Evolutionary conservation across 2,329 filamentous ascomycete species (phyloP).

Genomic region (Alternaria gaisen): DNA sequence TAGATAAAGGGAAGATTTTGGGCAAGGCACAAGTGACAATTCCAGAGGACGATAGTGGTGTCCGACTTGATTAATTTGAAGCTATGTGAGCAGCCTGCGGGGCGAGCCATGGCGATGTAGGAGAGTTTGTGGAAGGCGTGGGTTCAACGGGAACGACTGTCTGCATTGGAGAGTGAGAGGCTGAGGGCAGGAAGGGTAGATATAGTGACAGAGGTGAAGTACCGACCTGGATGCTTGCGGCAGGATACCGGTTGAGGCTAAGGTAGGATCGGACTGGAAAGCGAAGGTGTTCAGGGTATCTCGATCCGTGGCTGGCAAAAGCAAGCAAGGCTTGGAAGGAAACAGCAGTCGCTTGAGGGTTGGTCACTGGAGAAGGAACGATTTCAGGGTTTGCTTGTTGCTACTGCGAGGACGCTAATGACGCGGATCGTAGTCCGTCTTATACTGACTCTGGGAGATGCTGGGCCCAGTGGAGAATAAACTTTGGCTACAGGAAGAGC

Average conservation of each 20-base stretch:
- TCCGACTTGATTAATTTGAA: constrained; percentile 63
- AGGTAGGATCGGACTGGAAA: constrained; percentile 37
- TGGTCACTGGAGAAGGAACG: constrained; percentile 26
- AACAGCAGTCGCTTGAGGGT: constrained; percentile 27
- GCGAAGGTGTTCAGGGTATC: constrained; percentile 35
- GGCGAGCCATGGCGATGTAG: constrained; percentile 55
- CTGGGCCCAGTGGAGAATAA: constrained; percentile 33
- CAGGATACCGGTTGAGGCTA: constrained; percentile 34
- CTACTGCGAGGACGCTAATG: constrained; percentile 36
- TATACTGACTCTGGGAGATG: constrained; percentile 41
- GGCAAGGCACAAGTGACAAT: constrained; percentile 62
- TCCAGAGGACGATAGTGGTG: constrained; percentile 61
- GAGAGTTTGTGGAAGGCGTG: constrained; percentile 12
- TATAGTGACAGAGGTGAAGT: constrained; percentile 33
- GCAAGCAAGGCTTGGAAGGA: constrained; percentile 39
- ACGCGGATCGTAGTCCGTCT: constrained; percentile 45
- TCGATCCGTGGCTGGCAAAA: constrained; percentile 49
- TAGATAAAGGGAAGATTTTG: constrained; percentile 62
- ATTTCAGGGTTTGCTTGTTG: constrained; percentile 29
- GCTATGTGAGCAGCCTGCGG: constrained; percentile 58
- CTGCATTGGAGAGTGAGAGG: constrained; percentile 32
- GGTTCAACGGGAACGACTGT: constrained; percentile 25
- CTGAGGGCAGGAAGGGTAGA: constrained; percentile 29
- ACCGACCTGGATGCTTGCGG: constrained; percentile 31
- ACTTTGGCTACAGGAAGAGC: constrained; percentile 32